Evolutionary conservation across 1,284 basidiomycete genomes (phyloP).

Genomic region (Sutorius eximius): DNA sequence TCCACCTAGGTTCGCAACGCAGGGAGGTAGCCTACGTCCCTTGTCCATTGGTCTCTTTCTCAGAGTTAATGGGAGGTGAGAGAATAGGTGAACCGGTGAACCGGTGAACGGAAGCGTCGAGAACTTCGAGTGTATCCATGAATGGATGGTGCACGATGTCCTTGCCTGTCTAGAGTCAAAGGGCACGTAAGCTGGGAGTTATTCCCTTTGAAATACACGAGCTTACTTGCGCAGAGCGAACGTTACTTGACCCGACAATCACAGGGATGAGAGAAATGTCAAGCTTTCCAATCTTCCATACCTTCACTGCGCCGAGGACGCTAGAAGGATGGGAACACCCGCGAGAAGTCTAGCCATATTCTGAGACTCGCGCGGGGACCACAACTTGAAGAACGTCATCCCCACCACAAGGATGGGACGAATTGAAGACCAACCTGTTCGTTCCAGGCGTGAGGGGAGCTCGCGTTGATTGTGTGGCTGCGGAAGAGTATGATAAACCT

Average conservation of each 20-base stretch:
- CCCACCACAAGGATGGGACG: slow-evolving; percentile 33
- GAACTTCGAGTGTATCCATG: too few species aligned
- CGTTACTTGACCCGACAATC: background rate
- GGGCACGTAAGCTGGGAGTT: too few species aligned
- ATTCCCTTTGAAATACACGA: slow-evolving; percentile 20
- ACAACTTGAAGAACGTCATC: slow-evolving; percentile 23
- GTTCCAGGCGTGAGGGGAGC: slow-evolving; percentile 13
- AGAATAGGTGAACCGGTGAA: too few species aligned
- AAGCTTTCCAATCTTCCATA: slow-evolving; percentile 30
- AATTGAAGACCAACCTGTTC: slow-evolving; percentile 24
- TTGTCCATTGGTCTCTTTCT: too few species aligned
- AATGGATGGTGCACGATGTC: too few species aligned
- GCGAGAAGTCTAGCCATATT: slow-evolving; percentile 23
- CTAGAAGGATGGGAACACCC: slow-evolving; percentile 41
- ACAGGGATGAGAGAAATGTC: slow-evolving; percentile 14
- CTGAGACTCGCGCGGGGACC: slow-evolving; percentile 25
- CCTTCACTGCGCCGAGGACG: slow-evolving; percentile 39
- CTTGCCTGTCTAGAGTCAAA: too few species aligned
- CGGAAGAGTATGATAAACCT: slow-evolving; percentile 18
- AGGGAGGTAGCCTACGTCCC: too few species aligned
- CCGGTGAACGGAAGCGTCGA: too few species aligned
- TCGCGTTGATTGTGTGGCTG: slow-evolving; percentile 3
- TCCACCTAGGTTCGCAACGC: too few species aligned
- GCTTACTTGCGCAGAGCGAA: background rate
- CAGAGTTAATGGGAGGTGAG: too few species aligned